A percentile compares a stretch with the other conserved stretches of the same genome.
Conservation (phyloP, 2,329 filamentous ascomycete genomes). For the Parafenestella ontariensis region DNA sequence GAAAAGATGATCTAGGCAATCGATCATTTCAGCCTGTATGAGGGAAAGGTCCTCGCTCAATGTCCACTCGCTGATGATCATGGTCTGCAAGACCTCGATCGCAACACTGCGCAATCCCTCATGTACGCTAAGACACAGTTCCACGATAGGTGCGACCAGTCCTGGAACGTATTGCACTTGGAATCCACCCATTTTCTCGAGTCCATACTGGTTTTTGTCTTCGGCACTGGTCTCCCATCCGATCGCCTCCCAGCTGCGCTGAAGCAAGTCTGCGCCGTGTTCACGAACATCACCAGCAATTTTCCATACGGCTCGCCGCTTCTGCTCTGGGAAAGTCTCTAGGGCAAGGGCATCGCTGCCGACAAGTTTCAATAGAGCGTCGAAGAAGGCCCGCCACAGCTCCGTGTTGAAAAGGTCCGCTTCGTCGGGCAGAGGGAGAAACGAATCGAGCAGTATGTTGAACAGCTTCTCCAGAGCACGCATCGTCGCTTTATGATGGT, state of each 20-base stretch:
- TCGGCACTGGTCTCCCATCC: slow-evolving; percentile 91
- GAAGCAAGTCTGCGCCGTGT: slow-evolving; percentile 83
- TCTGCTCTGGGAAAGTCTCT: slow-evolving; percentile 97
- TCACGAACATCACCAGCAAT: slow-evolving; percentile 96
- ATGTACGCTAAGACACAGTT: slow-evolving; percentile 93
- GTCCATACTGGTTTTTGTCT: slow-evolving; percentile 76
- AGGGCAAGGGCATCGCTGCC: slow-evolving; percentile 87
- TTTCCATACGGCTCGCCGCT: slow-evolving; percentile 95
- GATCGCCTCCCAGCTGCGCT: slow-evolving; percentile 90
- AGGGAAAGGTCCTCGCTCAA: slow-evolving; percentile 89
- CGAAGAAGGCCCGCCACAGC: slow-evolving; percentile 93
- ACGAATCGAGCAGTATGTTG: slow-evolving; percentile 78
- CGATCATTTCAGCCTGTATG: slow-evolving; percentile 95
- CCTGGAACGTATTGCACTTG: slow-evolving; percentile 98
- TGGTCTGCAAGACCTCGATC: slow-evolving; percentile 91
- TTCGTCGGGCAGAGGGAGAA: slow-evolving; percentile 87
- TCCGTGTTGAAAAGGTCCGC: slow-evolving; percentile 92
- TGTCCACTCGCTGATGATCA: slow-evolving; percentile 99
- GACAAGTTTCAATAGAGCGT: slow-evolving; percentile 85
- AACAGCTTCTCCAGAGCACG: slow-evolving; percentile 83
- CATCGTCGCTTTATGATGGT: slow-evolving; percentile 90
- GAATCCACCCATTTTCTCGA: slow-evolving; percentile 90
- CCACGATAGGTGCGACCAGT: slow-evolving; percentile 88
- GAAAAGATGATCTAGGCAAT: slow-evolving; percentile 88
- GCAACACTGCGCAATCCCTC: slow-evolving; percentile 88